A percentile compares a stretch with the other conserved stretches of the same genome.
Evolutionary conservation across 345 rosid species (phyloP).

Genomic region (Sisymbrium irio): DNA sequence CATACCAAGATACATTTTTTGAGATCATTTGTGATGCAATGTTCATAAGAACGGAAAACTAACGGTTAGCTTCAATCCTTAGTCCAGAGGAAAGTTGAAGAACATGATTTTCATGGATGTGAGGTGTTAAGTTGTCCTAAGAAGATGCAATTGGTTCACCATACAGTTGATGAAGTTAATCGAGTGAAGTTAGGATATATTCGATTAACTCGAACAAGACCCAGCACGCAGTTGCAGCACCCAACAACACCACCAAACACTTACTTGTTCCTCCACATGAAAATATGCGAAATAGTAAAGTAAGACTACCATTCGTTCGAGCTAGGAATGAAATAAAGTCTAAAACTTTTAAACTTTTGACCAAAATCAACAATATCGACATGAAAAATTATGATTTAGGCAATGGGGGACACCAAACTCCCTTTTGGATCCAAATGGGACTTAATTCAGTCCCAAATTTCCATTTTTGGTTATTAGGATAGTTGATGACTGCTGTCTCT

Average conservation of each 20-base stretch:
- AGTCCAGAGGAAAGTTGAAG: slow-evolving; percentile 55
- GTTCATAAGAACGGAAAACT: slow-evolving; percentile 48
- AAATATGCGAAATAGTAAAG: slow-evolving; percentile 25
- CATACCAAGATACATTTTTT: slow-evolving; percentile 78
- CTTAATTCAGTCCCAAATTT: too few species aligned
- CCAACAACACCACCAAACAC: slow-evolving; percentile 71
- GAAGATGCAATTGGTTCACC: too few species aligned
- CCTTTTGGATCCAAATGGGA: too few species aligned
- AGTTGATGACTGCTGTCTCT: too few species aligned
- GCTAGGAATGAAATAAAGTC: too few species aligned
- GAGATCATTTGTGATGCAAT: slow-evolving; percentile 83
- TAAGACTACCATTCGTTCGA: too few species aligned
- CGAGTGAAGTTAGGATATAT: slow-evolving; percentile 61
- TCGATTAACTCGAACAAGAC: slow-evolving; percentile 68
- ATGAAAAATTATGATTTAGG: too few species aligned
- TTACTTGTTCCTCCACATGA: slow-evolving; percentile 92
- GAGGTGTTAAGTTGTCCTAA: too few species aligned
- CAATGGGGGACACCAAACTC: too few species aligned
- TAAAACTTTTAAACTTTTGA: neutral
- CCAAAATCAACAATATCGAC: neutral
- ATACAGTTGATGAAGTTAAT: too few species aligned
- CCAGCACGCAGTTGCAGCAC: slow-evolving; percentile 64
- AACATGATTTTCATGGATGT: slow-evolving; percentile 58
- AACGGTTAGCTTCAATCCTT: slow-evolving; percentile 48
- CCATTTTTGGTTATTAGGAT: too few species aligned